phyloP scores from a whole-genome alignment of 2,329 filamentous ascomycete species.

The Fusarium sp. region DNA sequence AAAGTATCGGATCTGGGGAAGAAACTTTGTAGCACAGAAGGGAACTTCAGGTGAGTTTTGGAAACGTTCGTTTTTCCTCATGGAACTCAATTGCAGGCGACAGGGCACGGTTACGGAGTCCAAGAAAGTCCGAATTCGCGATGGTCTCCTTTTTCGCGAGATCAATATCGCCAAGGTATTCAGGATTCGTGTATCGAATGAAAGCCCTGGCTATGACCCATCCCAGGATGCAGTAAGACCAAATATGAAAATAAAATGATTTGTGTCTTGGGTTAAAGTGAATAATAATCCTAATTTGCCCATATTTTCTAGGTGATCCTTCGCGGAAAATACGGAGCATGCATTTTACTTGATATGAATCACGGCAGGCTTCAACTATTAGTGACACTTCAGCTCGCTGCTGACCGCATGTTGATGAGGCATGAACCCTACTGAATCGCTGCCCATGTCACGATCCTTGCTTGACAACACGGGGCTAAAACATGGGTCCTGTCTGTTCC shows the following conservation, averaged over 20 bases:
- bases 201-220: not conserved
- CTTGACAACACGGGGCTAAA: not conserved
- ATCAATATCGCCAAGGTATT: not conserved
- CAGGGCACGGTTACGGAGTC: not conserved
- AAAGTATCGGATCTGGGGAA: not conserved
- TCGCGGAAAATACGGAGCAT: not conserved
- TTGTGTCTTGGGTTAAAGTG: not conserved
- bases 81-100: not conserved
- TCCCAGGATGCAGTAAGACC: not conserved
- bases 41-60: not conserved
- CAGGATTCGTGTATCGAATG: not conserved
- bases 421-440: constrained; percentile 19
- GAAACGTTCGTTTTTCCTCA: not conserved
- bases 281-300: not conserved
- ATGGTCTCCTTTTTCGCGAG: not conserved
- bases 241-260: not conserved
- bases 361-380: not conserved
- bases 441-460: constrained; percentile 22
- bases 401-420: constrained; percentile 33
- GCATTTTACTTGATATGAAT: constrained; percentile 1
- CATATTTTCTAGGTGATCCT: not conserved
- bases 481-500: constrained; percentile 12
- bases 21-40: not conserved
- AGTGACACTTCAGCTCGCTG: constrained; percentile 16
- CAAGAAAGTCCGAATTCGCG: not conserved